These are phyloP conservation scores for Stephanodiscus triporus DNA, from an alignment of 108 stramenopile species.

Conservation along the genomic window DNA sequence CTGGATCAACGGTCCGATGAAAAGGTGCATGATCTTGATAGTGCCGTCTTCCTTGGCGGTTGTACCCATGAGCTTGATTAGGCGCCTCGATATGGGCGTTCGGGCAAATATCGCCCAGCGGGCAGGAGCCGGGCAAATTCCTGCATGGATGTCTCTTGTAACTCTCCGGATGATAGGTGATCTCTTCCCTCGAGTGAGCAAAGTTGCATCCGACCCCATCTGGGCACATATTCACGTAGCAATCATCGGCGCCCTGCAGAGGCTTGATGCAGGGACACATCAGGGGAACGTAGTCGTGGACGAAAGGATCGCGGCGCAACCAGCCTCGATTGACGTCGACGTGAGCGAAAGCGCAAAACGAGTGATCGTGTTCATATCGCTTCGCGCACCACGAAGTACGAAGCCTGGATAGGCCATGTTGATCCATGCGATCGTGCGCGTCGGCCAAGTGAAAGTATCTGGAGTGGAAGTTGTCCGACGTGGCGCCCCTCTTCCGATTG, in stretches of 20 bases:
- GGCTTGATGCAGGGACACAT: slow-evolving; percentile 66
- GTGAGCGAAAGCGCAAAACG: slow-evolving; percentile 84
- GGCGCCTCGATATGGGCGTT: slow-evolving; percentile 56
- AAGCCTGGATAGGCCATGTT: slow-evolving; percentile 66
- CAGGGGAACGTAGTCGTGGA: slow-evolving; percentile 58
- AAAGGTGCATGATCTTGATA: slow-evolving; percentile 37
- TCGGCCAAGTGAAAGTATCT: slow-evolving; percentile 29
- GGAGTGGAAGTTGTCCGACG: slow-evolving; percentile 20
- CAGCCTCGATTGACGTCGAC: slow-evolving; percentile 82
- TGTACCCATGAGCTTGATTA: slow-evolving; percentile 36
- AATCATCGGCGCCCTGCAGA: slow-evolving; percentile 31
- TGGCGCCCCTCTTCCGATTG: slow-evolving; percentile 15
- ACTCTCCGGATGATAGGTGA: slow-evolving; percentile 71
- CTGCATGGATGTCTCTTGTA: slow-evolving; percentile 73
- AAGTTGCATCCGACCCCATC: slow-evolving; percentile 54
- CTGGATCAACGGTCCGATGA: slow-evolving; percentile 2
- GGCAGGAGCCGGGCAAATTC: slow-evolving; percentile 46
- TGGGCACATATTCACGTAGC: slow-evolving; percentile 49
- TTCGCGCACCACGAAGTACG: slow-evolving; percentile 88
- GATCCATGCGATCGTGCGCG: slow-evolving; percentile 54
- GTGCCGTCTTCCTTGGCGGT: slow-evolving; percentile 49
- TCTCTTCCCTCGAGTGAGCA: slow-evolving; percentile 85
- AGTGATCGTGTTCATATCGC: slow-evolving; percentile 87
- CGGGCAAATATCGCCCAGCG: slow-evolving; percentile 76
- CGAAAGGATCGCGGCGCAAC: slow-evolving; percentile 75